Conservation (phyloP, 192 early-diverging fungal genomes). For the Gonapodya sp. region DNA sequence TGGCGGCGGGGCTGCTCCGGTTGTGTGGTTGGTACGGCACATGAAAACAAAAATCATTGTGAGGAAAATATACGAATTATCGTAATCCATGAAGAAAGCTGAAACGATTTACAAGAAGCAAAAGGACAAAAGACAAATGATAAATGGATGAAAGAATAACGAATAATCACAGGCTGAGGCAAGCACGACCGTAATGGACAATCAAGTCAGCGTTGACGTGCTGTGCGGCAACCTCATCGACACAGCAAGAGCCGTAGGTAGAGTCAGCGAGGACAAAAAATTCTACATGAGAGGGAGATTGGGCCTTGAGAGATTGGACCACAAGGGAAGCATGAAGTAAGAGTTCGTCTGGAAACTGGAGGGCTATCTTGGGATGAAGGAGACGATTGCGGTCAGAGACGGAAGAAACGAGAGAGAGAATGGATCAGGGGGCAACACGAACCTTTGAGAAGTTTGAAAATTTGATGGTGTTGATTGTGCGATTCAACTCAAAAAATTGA, state of each 20-base stretch:
- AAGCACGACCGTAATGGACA: slow-evolving; percentile 91
- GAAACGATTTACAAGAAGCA: background rate
- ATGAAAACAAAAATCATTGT: background rate
- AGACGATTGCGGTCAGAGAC: background rate
- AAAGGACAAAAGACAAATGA: background rate
- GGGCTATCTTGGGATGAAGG: slow-evolving; percentile 37
- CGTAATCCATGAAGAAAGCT: background rate
- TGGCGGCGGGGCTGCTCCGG: slow-evolving; percentile 47
- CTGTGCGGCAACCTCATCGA: slow-evolving; percentile 91
- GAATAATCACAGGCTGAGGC: slow-evolving; percentile 62
- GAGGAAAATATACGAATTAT: background rate
- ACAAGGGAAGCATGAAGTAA: slow-evolving; percentile 61
- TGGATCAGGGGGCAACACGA: background rate
- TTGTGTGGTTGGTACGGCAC: background rate
- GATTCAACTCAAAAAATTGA: background rate
- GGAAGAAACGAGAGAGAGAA: background rate
- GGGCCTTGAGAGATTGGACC: slow-evolving; percentile 30
- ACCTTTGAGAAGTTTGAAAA: background rate
- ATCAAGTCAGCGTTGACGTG: slow-evolving; percentile 80
- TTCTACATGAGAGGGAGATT: slow-evolving; percentile 26
- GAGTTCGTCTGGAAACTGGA: slow-evolving; percentile 93
- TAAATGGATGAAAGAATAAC: background rate
- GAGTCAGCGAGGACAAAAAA: slow-evolving; percentile 89
- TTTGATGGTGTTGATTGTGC: background rate
- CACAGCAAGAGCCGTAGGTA: slow-evolving; percentile 93